Percentiles rank a stretch among this genome's conserved stretches.
These are phyloP conservation scores for Quercus dentata DNA, from an alignment of 306 rosid genomes.

Conservation along the genomic window DNA sequence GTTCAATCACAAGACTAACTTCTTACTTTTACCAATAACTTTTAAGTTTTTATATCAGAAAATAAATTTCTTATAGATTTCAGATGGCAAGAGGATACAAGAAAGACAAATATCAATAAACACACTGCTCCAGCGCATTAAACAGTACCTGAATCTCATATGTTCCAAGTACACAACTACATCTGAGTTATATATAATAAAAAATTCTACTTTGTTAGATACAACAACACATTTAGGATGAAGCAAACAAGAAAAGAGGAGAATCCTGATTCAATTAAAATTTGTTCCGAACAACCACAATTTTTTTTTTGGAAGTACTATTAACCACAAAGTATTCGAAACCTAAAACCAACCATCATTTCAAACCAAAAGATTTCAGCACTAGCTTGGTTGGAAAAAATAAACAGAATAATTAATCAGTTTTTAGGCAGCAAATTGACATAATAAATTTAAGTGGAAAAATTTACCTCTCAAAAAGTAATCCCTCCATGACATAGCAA, in stretches of 20 bases:
- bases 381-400: background rate
- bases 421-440: slow-evolving; percentile 6
- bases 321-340: background rate
- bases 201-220: background rate
- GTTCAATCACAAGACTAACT: too few relatives aligned
- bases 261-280: background rate
- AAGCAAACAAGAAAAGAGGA: background rate
- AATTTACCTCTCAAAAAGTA: slow-evolving; percentile 78
- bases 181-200: background rate
- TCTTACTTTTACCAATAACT: too few relatives aligned
- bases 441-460: slow-evolving; percentile 14
- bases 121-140: background rate
- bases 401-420: background rate
- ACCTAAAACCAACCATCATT: background rate
- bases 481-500: slow-evolving; percentile 91
- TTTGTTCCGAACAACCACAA: background rate
- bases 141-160: background rate
- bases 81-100: too few relatives aligned
- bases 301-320: background rate
- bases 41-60: too few relatives aligned
- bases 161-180: background rate
- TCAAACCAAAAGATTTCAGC: background rate
- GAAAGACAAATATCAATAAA: too few relatives aligned
- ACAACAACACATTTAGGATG: background rate
- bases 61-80: too few relatives aligned